Conservation (phyloP, 306 rosid species). For the Castanea crenata region DNA sequence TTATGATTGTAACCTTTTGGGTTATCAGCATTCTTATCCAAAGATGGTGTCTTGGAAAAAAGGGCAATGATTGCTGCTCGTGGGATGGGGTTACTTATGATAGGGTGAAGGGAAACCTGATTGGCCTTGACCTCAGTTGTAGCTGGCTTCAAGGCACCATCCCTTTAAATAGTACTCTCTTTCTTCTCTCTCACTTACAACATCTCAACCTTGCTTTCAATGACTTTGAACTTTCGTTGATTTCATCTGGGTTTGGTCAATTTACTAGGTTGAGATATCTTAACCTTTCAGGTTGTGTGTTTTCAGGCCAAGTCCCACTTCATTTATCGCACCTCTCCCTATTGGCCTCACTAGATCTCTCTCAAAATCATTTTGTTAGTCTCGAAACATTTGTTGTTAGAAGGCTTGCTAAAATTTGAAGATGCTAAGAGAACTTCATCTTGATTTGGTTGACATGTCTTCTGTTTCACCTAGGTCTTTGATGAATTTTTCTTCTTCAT, state of each 20-base stretch:
- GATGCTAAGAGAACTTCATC: neutral
- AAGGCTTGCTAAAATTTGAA: neutral
- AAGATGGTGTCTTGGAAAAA: neutral
- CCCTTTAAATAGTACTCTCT: neutral
- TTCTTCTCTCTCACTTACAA: constrained; percentile 13
- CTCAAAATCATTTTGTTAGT: constrained; percentile 23
- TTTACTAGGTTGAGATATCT: neutral
- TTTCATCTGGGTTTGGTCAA: neutral
- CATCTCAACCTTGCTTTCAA: neutral
- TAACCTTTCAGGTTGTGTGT: neutral
- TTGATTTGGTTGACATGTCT: neutral
- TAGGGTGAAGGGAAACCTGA: neutral
- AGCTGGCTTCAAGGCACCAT: neutral
- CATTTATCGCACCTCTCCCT: neutral
- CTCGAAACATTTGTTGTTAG: neutral
- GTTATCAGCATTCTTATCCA: no score
- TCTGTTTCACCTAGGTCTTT: neutral
- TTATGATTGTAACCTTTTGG: no score
- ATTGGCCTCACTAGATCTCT: constrained; percentile 29
- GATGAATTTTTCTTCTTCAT: neutral
- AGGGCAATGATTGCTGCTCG: constrained; percentile 3
- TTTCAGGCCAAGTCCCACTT: neutral
- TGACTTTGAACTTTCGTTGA: neutral
- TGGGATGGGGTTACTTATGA: constrained; percentile 22
- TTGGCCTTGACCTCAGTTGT: constrained; percentile 15